Base-by-base conservation (phyloP, 2,329 filamentous ascomycete genomes). In the Cladorrhinum sp. region DNA sequence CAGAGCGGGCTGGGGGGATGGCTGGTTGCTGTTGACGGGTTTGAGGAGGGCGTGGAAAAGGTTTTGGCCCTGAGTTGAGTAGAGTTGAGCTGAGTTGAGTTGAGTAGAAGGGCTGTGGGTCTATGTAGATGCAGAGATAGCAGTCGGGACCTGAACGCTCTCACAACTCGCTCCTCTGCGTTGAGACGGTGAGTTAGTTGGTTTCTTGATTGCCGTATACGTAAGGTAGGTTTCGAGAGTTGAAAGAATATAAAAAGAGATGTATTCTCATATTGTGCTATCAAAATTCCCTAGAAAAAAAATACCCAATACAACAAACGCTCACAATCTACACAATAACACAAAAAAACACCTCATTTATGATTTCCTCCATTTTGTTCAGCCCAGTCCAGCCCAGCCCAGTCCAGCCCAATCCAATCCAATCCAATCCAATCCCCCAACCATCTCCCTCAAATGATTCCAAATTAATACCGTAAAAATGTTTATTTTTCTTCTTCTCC, bases 21-120 rank as follows among this genome's bases (percentile, higher is more conserved):
- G 57, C 84, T 85, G 33, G 33, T 36, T 72, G 88, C 87, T 0
- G 92, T 86, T 75, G 89, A 92, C 73, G 85, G 86, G 64, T 92
- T 92, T 71, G 86, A 90, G 63, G 86, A 89, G 71, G 90, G 90
- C 0, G 87, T 86, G 1, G 78, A 77, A 58, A 87, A 89, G 72
- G 87, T 84, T 1, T 84, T 90, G 36, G 81, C 84, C 69, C 72
- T 89, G 28, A 16, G 18, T 8, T 7, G 48, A 18, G 14, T 23
- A 28, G 28, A 20, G 24, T 26, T 36, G 8, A 10, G 8, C 8
- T 36, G 33, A 28, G 33, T 30, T 30, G 26, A 30, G n/a, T n/a
- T n/a, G n/a, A n/a, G n/a, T n/a, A n/a, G n/a, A n/a, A n/a, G n/a
- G n/a, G n/a, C n/a, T n/a, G n/a, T n/a, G n/a, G n/a, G n/a, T n/a